phyloP scores from a whole-genome alignment of 208 protist species.

The Borovskyia barvae region DNA sequence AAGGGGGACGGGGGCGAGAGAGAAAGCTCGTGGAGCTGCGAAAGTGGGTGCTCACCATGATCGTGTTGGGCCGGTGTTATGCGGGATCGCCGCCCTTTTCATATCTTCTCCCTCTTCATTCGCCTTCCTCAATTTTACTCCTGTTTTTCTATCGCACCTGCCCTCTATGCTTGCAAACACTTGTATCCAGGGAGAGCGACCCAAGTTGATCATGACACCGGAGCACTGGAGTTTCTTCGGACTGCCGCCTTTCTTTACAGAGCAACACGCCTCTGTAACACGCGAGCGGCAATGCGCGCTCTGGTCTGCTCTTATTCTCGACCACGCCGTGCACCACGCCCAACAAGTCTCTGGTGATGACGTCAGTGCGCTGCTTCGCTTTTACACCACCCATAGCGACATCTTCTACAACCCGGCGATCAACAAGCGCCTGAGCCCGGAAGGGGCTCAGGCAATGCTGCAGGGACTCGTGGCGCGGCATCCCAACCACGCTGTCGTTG shows the following conservation, averaged over 20 bases:
- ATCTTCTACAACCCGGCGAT: conserved; percentile 71
- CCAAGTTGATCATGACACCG: conserved; percentile 17
- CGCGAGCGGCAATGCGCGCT: conserved; percentile 54
- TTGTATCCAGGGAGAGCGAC: too few species aligned
- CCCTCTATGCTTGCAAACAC: too few species aligned
- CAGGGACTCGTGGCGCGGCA: conserved; percentile 48
- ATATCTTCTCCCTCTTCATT: too few species aligned
- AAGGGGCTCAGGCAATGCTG: conserved; percentile 58
- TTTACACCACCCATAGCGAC: conserved; percentile 70
- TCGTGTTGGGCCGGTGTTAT: too few species aligned
- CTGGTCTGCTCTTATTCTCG: conserved; percentile 68
- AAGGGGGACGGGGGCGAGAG: too few species aligned
- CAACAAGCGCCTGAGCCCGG: conserved; percentile 54
- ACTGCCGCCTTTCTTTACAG: conserved; percentile 86
- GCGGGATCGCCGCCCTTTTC: too few species aligned
- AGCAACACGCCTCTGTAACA: conserved; percentile 62
- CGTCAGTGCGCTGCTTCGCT: conserved; percentile 42
- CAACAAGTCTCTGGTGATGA: conserved; percentile 9
- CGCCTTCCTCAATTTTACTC: too few species aligned
- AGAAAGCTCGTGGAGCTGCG: too few species aligned
- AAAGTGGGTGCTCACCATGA: too few species aligned
- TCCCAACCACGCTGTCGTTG: conserved; percentile 59
- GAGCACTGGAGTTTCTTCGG: conserved; percentile 80
- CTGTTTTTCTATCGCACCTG: too few species aligned
- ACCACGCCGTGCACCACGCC: conserved; percentile 77